Evolutionary conservation across 2,329 filamentous ascomycete species (phyloP).

Genomic region (Aspergillus sp.): DNA sequence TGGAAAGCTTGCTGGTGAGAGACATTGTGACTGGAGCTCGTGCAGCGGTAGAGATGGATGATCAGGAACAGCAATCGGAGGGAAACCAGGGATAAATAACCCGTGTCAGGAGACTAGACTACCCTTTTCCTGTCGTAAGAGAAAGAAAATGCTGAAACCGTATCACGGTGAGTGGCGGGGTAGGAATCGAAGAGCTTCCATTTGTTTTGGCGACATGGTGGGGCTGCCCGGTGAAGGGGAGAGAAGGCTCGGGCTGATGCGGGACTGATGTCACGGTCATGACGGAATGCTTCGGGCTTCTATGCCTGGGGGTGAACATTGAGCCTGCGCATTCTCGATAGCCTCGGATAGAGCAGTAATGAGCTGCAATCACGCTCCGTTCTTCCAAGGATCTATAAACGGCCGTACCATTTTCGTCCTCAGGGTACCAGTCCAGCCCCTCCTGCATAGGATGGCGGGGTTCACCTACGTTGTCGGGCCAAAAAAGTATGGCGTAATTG

Average conservation of each 20-base stretch:
- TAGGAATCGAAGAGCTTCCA: constrained; percentile 13
- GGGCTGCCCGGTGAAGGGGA: constrained; percentile 28
- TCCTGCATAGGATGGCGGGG: not conserved
- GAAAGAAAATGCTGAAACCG: constrained; percentile 16
- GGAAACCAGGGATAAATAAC: constrained; percentile 6
- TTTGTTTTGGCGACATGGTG: constrained; percentile 20
- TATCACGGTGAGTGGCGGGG: constrained; percentile 28
- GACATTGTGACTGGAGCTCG: constrained; percentile 65
- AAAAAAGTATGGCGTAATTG: not conserved
- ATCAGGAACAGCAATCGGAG: constrained; percentile 11
- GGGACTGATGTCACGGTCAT: constrained; percentile 41
- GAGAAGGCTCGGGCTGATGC: constrained; percentile 39
- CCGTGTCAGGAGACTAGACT: constrained; percentile 7
- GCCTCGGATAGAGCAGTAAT: constrained; percentile 21
- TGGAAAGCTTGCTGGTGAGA: constrained; percentile 97
- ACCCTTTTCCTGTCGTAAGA: not conserved
- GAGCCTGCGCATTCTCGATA: constrained; percentile 19
- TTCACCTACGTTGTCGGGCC: not conserved
- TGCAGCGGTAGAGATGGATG: constrained; percentile 12
- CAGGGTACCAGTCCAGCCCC: not conserved
- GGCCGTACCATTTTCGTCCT: constrained; percentile 14
- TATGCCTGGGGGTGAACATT: constrained; percentile 24
- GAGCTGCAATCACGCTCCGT: not conserved
- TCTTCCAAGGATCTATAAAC: constrained; percentile 18
- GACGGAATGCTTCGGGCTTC: constrained; percentile 32